These are phyloP conservation scores for Curvularia sp. DNA, from an alignment of 2,329 filamentous ascomycete genomes.

Conservation along the genomic window DNA sequence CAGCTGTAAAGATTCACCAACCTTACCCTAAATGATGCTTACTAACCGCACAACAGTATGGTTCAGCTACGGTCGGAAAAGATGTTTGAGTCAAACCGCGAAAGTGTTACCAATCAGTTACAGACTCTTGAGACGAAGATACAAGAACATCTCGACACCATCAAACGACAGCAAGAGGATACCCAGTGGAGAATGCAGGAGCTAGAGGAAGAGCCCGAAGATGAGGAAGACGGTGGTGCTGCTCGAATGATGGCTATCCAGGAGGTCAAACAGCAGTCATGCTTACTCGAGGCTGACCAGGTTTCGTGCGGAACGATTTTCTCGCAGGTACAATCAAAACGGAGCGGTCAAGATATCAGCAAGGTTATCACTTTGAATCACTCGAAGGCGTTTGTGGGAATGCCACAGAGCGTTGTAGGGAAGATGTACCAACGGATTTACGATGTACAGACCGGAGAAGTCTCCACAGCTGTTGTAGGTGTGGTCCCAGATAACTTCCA, in stretches of 20 bases:
- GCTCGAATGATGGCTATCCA: conserved; percentile 18
- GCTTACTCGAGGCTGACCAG: conserved; percentile 16
- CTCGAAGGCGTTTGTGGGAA: conserved; percentile 6
- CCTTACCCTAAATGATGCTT: neutral
- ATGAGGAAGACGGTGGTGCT: conserved; percentile 19
- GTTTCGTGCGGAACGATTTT: conserved; percentile 21
- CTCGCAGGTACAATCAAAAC: conserved; percentile 17
- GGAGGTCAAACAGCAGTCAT: conserved; percentile 18
- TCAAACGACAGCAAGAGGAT: conserved; percentile 14
- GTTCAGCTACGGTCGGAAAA: conserved; percentile 16
- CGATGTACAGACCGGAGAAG: neutral
- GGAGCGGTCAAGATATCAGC: conserved; percentile 18
- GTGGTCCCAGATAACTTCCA: neutral
- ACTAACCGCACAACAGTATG: conserved; percentile 8
- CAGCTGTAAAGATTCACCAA: conserved; percentile 16
- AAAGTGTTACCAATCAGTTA: conserved; percentile 8
- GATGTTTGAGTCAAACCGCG: conserved; percentile 2
- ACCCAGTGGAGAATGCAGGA: conserved; percentile 8
- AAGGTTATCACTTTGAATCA: conserved; percentile 16
- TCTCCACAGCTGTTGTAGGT: neutral
- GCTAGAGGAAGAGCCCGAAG: conserved; percentile 14
- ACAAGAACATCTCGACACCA: conserved; percentile 18
- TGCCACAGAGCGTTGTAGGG: conserved; percentile 19
- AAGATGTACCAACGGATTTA: conserved; percentile 19
- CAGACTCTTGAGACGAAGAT: conserved; percentile 19